Conservation (phyloP, 2,329 filamentous ascomycete genomes). For the Botryotinia narcissicola region DNA sequence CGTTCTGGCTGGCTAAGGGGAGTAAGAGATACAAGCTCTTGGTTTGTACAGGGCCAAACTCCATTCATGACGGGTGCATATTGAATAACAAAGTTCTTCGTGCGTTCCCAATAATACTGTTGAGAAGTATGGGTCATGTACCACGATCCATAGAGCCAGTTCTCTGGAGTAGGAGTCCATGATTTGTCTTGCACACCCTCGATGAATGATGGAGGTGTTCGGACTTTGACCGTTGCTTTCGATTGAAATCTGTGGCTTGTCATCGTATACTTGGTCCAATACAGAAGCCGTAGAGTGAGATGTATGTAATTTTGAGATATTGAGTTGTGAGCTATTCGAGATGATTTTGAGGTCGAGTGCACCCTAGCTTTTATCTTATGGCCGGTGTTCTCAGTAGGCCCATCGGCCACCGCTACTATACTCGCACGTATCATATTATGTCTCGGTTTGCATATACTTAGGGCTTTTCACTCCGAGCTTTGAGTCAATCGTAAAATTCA, state of each 20-base stretch:
- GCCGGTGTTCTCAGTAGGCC: neutral
- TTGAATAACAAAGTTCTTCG: conserved; percentile 14
- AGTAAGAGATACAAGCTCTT: conserved; percentile 10
- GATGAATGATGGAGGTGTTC: conserved; percentile 1
- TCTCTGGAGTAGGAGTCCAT: conserved; percentile 12
- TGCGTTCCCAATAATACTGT: conserved; percentile 15
- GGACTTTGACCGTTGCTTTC: neutral
- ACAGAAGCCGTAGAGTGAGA: no score
- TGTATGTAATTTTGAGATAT: neutral
- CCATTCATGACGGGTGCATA: conserved; percentile 15
- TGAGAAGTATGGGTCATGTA: conserved; percentile 14
- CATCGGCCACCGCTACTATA: conserved; percentile 2
- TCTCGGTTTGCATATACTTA: neutral
- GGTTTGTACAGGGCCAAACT: conserved; percentile 13
- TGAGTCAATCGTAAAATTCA: neutral
- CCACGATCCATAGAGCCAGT: conserved; percentile 14
- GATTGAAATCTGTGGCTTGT: neutral
- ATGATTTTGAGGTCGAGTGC: neutral
- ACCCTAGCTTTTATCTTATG: neutral
- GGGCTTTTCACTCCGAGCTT: neutral
- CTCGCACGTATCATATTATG: neutral
- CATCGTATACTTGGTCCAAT: neutral
- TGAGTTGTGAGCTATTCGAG: neutral
- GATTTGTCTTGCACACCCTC: neutral
- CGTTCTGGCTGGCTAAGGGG: conserved; percentile 12